Conservation (phyloP, 208 protist genomes). For the Leishmania tarentolae region DNA sequence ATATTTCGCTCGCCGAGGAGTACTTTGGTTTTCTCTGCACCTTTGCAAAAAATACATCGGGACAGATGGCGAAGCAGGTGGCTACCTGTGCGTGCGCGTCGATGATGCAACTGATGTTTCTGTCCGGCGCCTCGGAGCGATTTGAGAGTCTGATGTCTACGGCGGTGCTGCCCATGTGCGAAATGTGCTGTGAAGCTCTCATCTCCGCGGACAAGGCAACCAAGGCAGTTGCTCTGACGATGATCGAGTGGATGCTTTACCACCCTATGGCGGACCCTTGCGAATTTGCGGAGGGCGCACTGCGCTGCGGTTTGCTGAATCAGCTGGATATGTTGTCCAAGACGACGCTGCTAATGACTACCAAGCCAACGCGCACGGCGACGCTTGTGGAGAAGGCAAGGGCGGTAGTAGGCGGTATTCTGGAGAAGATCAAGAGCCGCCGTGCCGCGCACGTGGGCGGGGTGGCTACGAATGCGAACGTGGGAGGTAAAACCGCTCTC, state of each 20-base stretch:
- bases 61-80: slow-evolving; percentile 84
- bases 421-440: slow-evolving; percentile 30
- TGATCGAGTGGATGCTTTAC: slow-evolving; percentile 84
- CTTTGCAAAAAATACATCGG: slow-evolving; percentile 60
- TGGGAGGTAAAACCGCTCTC: slow-evolving; percentile 7
- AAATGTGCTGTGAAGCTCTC: slow-evolving; percentile 78
- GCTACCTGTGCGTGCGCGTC: slow-evolving; percentile 78
- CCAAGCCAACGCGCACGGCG: slow-evolving; percentile 49
- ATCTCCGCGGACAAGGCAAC: slow-evolving; percentile 75
- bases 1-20: slow-evolving; percentile 65
- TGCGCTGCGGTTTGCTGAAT: slow-evolving; percentile 68
- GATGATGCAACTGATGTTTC: slow-evolving; percentile 73
- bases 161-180: slow-evolving; percentile 74
- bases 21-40: slow-evolving; percentile 75
- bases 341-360: slow-evolving; percentile 35
- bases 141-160: slow-evolving; percentile 47
- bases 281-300: slow-evolving; percentile 52
- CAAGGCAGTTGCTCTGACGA: slow-evolving; percentile 80
- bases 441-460: slow-evolving; percentile 4
- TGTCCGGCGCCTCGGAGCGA: slow-evolving; percentile 46
- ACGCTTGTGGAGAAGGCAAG: slow-evolving; percentile 47
- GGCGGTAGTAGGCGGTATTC: slow-evolving; percentile 24
- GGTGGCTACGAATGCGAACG: slow-evolving; percentile 10
- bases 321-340: slow-evolving; percentile 54
- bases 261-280: slow-evolving; percentile 51